These are phyloP conservation scores for Epichloe sylvatica DNA, from an alignment of 2,329 filamentous ascomycete genomes.

Conservation along the genomic window DNA sequence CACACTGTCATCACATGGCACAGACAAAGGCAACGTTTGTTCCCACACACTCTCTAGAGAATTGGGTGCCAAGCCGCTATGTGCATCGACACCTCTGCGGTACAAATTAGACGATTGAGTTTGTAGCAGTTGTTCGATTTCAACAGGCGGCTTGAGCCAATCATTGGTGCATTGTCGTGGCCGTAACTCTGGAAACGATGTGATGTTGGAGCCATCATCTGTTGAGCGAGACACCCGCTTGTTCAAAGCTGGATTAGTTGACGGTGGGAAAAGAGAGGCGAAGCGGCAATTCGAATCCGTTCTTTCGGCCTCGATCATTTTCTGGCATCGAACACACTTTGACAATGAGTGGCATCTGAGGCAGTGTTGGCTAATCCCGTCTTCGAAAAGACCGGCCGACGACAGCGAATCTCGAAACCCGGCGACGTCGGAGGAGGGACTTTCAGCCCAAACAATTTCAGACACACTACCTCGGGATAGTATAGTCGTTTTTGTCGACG, in stretches of 20 bases:
- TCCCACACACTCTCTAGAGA: slow-evolving; percentile 5
- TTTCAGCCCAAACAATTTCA: slow-evolving; percentile 17
- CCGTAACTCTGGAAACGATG: slow-evolving; percentile 20
- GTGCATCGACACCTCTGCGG: slow-evolving; percentile 19
- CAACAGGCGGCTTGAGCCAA: slow-evolving; percentile 15
- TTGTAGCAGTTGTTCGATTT: slow-evolving; percentile 8
- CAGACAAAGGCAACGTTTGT: slow-evolving; percentile 6
- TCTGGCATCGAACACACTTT: background rate
- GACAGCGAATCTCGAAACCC: background rate
- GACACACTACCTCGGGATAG: slow-evolving; percentile 17
- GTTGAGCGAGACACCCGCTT: slow-evolving; percentile 4
- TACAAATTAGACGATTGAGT: slow-evolving; percentile 11
- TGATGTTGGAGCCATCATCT: slow-evolving; percentile 15
- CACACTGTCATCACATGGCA: slow-evolving; percentile 7
- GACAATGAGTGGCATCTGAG: background rate
- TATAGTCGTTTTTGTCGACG: slow-evolving; percentile 15
- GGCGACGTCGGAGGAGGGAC: background rate
- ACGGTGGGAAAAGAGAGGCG: background rate
- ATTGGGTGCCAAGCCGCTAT: slow-evolving; percentile 7
- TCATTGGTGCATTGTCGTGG: slow-evolving; percentile 20
- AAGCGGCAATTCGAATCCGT: background rate
- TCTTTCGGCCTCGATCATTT: background rate
- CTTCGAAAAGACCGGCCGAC: background rate
- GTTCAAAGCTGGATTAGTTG: background rate
- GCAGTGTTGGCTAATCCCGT: background rate